A percentile compares a stretch with the other conserved stretches of the same genome.
phyloP scores from a whole-genome alignment of 2,329 filamentous ascomycete species.

The Colletotrichum sp. region DNA sequence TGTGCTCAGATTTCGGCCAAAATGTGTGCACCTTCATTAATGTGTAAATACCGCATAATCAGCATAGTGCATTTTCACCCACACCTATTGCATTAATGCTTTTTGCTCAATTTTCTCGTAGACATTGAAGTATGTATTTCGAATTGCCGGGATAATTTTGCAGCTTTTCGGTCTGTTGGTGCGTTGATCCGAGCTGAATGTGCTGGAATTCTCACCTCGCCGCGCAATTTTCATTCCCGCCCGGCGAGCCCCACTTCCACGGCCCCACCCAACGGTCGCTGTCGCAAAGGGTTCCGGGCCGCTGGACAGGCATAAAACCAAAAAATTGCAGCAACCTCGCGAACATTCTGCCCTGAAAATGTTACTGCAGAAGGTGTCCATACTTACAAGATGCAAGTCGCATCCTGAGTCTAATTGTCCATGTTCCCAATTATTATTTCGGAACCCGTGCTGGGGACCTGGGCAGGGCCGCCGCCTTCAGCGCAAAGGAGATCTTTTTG shows the following conservation, averaged over 20 bases:
- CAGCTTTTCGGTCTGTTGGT: neutral
- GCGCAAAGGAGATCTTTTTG: rapidly evolving
- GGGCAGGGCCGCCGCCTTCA: too few species aligned
- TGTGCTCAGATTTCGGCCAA: neutral
- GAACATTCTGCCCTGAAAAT: rapidly evolving
- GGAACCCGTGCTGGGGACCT: too few species aligned
- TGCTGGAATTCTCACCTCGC: neutral
- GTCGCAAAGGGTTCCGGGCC: neutral
- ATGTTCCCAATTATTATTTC: too few species aligned
- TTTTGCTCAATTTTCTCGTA: too few species aligned
- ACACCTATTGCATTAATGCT: neutral
- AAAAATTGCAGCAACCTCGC: neutral
- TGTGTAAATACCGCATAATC: rapidly evolving
- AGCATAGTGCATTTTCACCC: neutral
- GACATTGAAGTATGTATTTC: too few species aligned
- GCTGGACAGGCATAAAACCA: neutral
- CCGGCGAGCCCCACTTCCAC: neutral
- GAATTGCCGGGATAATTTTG: too few species aligned
- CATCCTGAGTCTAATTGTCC: neutral
- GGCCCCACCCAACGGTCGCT: too few species aligned
- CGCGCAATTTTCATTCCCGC: neutral
- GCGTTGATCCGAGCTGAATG: neutral
- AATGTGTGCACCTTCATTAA: neutral
- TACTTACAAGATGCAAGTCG: rapidly evolving
- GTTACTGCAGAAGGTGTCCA: rapidly evolving